Conservation (phyloP, 768 basidiomycete species). For the Lentinula lateritia region DNA sequence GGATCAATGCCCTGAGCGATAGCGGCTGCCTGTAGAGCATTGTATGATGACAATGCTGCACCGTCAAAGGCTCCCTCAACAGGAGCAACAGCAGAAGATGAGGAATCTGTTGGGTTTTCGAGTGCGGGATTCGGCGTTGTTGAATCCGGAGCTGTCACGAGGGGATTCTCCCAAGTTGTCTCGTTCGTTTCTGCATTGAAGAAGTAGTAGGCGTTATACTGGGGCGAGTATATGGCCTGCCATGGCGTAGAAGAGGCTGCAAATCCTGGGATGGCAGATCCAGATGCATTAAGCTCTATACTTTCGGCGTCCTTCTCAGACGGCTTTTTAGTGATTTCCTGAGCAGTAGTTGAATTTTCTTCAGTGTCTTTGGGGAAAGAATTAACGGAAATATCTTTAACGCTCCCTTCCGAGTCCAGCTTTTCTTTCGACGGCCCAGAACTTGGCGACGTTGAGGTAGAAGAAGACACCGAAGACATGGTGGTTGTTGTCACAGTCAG, state of each 20-base stretch:
- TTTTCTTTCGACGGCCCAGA: neutral
- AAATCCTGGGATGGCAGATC: constrained; percentile 3
- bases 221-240: constrained; percentile 79
- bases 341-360: neutral
- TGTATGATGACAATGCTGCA: constrained; percentile 27
- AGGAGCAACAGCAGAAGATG: constrained; percentile 11
- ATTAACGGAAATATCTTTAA: neutral
- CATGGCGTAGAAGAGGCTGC: constrained; percentile 33
- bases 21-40: constrained; percentile 64
- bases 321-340: neutral
- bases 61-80: neutral
- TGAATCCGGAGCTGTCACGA: constrained; percentile 32
- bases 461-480: neutral
- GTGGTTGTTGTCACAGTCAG: neutral
- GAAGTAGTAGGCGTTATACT: constrained; percentile 82
- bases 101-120: constrained; percentile 16
- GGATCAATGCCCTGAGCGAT: constrained; percentile 81
- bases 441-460: constrained; percentile 1
- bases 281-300: neutral
- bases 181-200: constrained; percentile 70
- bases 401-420: neutral
- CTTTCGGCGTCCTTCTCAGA: constrained; percentile 5
- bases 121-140: constrained; percentile 14
- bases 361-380: neutral
- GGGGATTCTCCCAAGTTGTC: constrained; percentile 82